Evolutionary conservation across 305 asterid species (phyloP), one percentile per base, ranked within the genome.

Genomic region (Solanum aculeatissimum): DNA sequence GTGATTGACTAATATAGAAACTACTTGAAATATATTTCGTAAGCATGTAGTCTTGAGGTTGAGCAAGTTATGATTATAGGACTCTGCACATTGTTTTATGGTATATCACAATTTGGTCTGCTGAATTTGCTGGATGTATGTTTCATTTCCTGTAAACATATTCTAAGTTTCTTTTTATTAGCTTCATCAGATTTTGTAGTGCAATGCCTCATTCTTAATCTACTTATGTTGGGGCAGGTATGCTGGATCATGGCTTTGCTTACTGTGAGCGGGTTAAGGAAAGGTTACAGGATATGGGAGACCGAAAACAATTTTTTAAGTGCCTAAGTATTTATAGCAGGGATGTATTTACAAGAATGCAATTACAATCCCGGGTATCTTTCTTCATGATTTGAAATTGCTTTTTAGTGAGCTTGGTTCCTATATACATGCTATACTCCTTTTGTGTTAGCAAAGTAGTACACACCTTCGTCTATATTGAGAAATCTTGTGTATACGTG

Each of bases 251-350:
- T 65, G 93, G 88, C 77, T 81, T 91, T 85, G 87, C 90, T 86
- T 91, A 94, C 86, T 88, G 89, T 77, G 95, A 93, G 87, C 93
- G 92, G 89, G 92, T 97, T 89, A 93, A 90, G 90, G 98, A 92
- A 88, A 90, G 92, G 86, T 85, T 95, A 82, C 91, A 85, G 81
- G 92, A 89, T 82, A 87, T 94, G 89, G 96, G 88, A 83, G 87
- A 85, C 82, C 92, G 86, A 84, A 90, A 89, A 85, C 93, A 92
- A 85, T 88, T 95, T 89, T 87, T 90, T 90, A 97, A 91, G 91
- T 95, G 98, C 86, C 90, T 94, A 81, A 92, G 90, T 85, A 89
- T 93, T 82, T 95, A 90, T 84, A 85, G 83, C 85, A 88, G 85
- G 90, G 94, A 94, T 80, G 86, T 89, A 81, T 90, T 91, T 84